These are phyloP conservation scores for Stagonosporopsis chrysanthemi DNA, from an alignment of 2,329 filamentous ascomycete genomes.

Conservation along the genomic window DNA sequence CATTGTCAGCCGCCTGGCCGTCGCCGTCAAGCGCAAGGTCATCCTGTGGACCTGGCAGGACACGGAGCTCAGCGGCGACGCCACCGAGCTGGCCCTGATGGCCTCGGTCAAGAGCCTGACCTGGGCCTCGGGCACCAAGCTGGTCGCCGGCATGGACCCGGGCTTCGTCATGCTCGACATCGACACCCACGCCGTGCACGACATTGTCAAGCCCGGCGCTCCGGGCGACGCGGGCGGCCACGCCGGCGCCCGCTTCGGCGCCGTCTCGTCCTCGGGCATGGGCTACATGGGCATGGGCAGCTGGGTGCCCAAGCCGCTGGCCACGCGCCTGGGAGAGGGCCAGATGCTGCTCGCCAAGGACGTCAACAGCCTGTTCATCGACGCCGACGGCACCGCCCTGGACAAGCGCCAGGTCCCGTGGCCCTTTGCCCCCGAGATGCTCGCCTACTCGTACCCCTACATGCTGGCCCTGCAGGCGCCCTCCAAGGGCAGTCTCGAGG, in stretches of 20 bases:
- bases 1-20: conserved; percentile 89
- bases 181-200: conserved; percentile 73
- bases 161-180: conserved; percentile 92
- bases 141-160: conserved; percentile 89
- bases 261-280: conserved; percentile 86
- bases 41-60: conserved; percentile 96
- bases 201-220: conserved; percentile 79
- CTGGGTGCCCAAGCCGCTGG: conserved; percentile 89
- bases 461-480: conserved; percentile 85
- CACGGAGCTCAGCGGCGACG: conserved; percentile 80
- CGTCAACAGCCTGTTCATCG: conserved; percentile 92
- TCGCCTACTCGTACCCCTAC: conserved; percentile 97
- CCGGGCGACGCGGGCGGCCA: conserved; percentile 70
- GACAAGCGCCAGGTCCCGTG: conserved; percentile 92
- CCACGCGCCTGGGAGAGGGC: conserved; percentile 80
- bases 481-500: conserved; percentile 83
- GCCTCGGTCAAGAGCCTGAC: conserved; percentile 88
- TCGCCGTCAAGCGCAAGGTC: conserved; percentile 89
- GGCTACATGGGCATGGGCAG: conserved; percentile 95
- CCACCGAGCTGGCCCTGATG: conserved; percentile 77
- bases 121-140: conserved; percentile 85
- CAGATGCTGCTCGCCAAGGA: conserved; percentile 96
- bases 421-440: conserved; percentile 83
- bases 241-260: conserved; percentile 79
- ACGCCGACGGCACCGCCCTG: conserved; percentile 79